Evolutionary conservation across 768 basidiomycete species (phyloP).

Genomic region (Kwoniella heveanensis): DNA sequence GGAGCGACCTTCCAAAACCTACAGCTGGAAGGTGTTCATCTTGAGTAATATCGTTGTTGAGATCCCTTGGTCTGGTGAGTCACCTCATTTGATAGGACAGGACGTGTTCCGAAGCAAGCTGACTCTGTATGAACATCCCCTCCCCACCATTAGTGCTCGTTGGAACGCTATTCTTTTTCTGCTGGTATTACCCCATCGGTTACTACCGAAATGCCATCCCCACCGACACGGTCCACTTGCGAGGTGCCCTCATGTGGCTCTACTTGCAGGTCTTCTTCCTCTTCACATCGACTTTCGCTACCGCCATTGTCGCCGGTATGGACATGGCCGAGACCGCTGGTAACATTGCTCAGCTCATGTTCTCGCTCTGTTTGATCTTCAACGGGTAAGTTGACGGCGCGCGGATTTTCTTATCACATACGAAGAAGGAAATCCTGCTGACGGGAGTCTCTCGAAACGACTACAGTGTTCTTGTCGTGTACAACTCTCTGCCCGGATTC

Average conservation of each 20-base stretch:
- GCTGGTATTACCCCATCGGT: slow-evolving; percentile 57
- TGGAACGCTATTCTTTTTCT: slow-evolving; percentile 52
- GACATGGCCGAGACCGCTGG: slow-evolving; percentile 58
- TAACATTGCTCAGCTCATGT: slow-evolving; percentile 58
- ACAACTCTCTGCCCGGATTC: slow-evolving; percentile 49
- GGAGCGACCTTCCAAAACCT: slow-evolving; percentile 56
- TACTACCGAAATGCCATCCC: slow-evolving; percentile 58
- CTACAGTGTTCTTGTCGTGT: slow-evolving; percentile 48
- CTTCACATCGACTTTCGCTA: slow-evolving; percentile 56
- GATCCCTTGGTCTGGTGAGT: slow-evolving; percentile 39
- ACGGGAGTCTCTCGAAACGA: too few species aligned
- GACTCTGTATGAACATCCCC: neutral
- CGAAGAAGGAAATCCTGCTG: too few species aligned
- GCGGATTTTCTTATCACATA: slow-evolving; percentile 17
- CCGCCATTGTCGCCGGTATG: slow-evolving; percentile 57
- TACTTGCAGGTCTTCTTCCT: slow-evolving; percentile 58
- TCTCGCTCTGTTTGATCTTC: slow-evolving; percentile 59
- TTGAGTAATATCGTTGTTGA: slow-evolving; percentile 56
- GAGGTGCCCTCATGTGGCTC: slow-evolving; percentile 59
- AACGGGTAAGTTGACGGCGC: slow-evolving; percentile 54
- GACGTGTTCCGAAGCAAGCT: neutral
- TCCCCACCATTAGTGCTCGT: slow-evolving; percentile 40
- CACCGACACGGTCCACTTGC: slow-evolving; percentile 54
- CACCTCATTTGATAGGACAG: neutral
- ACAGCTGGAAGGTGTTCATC: slow-evolving; percentile 55